Percentiles rank a stretch among this genome's conserved stretches.
Evolutionary conservation across 2,329 filamentous ascomycete species (phyloP).

Genomic region (Aspergillus ruber): DNA sequence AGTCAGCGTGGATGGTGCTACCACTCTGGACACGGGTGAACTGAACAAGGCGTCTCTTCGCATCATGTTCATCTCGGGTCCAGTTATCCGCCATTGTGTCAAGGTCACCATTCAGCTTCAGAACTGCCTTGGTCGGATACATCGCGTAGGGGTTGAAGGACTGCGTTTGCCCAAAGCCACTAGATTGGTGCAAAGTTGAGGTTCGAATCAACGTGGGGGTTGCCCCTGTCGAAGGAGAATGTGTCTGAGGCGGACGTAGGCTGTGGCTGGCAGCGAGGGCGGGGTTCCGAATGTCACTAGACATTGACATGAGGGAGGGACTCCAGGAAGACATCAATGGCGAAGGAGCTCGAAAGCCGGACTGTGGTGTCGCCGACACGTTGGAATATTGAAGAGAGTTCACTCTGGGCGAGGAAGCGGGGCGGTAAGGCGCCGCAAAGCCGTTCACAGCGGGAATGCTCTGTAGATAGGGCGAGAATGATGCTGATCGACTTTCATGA

Average conservation of each 20-base stretch:
- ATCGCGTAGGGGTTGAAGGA: slow-evolving; percentile 72
- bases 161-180: slow-evolving; percentile 41
- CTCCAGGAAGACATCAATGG: slow-evolving; percentile 44
- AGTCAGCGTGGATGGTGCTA: slow-evolving; percentile 72
- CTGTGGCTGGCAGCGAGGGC: slow-evolving; percentile 35
- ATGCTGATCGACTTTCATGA: slow-evolving; percentile 42
- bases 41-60: slow-evolving; percentile 75
- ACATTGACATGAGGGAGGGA: slow-evolving; percentile 42
- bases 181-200: slow-evolving; percentile 57
- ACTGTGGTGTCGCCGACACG: slow-evolving; percentile 35
- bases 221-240: slow-evolving; percentile 40
- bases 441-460: slow-evolving; percentile 39
- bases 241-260: slow-evolving; percentile 32
- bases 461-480: slow-evolving; percentile 47
- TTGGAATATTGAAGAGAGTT: slow-evolving; percentile 36
- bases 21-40: slow-evolving; percentile 79
- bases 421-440: slow-evolving; percentile 33
- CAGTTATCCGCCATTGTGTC: slow-evolving; percentile 77
- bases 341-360: slow-evolving; percentile 43
- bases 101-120: slow-evolving; percentile 81
- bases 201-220: slow-evolving; percentile 61
- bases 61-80: slow-evolving; percentile 72
- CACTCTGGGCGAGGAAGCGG: slow-evolving; percentile 35
- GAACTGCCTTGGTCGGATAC: slow-evolving; percentile 74
- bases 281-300: slow-evolving; percentile 38